These are phyloP conservation scores for Cyberlindnera nakhonratchasimensis DNA, from an alignment of 805 yeast species.

Conservation along the genomic window DNA sequence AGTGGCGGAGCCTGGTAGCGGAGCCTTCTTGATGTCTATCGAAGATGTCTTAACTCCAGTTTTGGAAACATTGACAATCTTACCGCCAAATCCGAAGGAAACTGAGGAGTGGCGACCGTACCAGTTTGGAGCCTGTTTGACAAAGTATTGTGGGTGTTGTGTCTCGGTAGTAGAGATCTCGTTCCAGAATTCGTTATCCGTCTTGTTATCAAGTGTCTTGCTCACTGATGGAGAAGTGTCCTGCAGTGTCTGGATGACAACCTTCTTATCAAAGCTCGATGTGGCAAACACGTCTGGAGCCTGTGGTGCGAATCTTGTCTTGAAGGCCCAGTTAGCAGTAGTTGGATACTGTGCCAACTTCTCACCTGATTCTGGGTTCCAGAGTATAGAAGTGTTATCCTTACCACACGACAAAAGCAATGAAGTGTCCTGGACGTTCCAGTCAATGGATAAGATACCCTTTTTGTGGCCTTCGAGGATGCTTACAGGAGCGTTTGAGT, in stretches of 20 bases:
- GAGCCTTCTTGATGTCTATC: conserved; percentile 41
- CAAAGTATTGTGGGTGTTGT: conserved; percentile 67
- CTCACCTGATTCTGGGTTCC: conserved; percentile 82
- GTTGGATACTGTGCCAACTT: conserved; percentile 86
- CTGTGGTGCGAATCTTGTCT: conserved; percentile 80
- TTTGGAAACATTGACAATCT: conserved; percentile 55
- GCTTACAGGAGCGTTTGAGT: conserved; percentile 84
- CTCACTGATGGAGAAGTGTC: conserved; percentile 66
- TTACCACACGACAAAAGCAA: conserved; percentile 87
- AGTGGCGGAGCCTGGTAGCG: conserved; percentile 33
- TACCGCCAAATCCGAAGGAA: conserved; percentile 92
- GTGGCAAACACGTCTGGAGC: conserved; percentile 89
- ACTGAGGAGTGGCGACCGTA: conserved; percentile 69
- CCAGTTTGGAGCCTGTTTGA: conserved; percentile 89
- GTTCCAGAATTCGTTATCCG: conserved; percentile 85
- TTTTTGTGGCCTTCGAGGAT: conserved; percentile 76
- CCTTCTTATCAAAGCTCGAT: conserved; percentile 82
- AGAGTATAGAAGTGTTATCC: conserved; percentile 80
- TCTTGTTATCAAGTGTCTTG: conserved; percentile 38
- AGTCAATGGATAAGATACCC: conserved; percentile 87
- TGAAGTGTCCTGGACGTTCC: conserved; percentile 83
- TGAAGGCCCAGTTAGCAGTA: conserved; percentile 90
- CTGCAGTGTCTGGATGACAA: conserved; percentile 81
- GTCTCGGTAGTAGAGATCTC: conserved; percentile 63
- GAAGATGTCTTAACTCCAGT: conserved; percentile 39